Base-by-base conservation (phyloP, 257 asterid genomes). In the Voacanga thouarsii region DNA sequence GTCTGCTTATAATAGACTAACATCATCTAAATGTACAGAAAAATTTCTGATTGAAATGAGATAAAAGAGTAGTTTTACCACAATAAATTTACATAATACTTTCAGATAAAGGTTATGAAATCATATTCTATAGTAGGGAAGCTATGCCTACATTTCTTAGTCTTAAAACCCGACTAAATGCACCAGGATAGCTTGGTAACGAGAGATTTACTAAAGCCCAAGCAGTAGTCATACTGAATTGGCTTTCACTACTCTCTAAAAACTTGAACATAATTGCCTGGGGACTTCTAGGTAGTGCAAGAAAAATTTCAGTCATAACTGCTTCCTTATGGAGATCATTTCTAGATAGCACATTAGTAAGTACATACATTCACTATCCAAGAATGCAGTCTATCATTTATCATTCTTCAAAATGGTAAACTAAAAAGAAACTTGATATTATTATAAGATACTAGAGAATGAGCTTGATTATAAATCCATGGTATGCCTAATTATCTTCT, bases 261-360 rank as follows among this genome's bases (percentile, higher is more conserved):
- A 82, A 89, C 88, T 81, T 90, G 85, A 81, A 59, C 85, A 90
- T 57, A 75, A 88, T 70, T 41, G 92, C 73, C 76, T 86, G 92
- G 49, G 80, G 59, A 61, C 82, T 85, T 30, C 79, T 82, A 57
- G 82, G 80, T 39, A 78, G 78, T 66, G 81, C 78, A 37, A 89
- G 89, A 63, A 91, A 89, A 73, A 93, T 90, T 83, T 86, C 85
- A 78, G 77, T 82, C 97, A 95, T 90, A 72, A 93, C 92, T 2
- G 93, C 98, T 88, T 91, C 96, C 89, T 91, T 91, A 82, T 92
- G 99, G 83, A 81, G 84, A 84, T 91, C 99, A 80, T 84, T 88
- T 59, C 99, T 97, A 66, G 99, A 95, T 81, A 97, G 92, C 80
- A 91, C 85, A 66, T 95, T 95, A 86, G 85, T 82, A 37, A 95